Base-by-base conservation (phyloP, 1,284 basidiomycete species). In the Agroathelia rolfsii region DNA sequence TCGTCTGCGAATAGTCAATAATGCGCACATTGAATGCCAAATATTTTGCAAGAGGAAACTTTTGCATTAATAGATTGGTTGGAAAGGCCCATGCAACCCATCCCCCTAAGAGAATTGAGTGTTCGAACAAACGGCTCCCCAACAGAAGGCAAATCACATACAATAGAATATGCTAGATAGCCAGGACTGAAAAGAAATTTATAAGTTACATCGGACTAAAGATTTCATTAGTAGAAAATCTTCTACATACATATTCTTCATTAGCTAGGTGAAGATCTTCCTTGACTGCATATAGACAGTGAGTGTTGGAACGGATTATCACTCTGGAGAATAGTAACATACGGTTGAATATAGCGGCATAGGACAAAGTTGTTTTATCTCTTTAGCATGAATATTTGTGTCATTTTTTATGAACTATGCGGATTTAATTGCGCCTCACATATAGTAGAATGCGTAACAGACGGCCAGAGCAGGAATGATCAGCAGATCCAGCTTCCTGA, bases 61-160 rank as follows among this genome's bases (percentile, higher is more conserved):
- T 53, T 37, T 65, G 63, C 57, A 66, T 61, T 29, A 66, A 42
- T 19, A 66, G 32, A 43, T 66, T 66, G 8, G 62, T 59, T 0
- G 65, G 65, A 27, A 66, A 53, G 0, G 62, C 63, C 63, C 63
- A 65, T 2, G 45, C 53, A 4, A 66, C 39, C 59, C 60, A 62
- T 14, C 64, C 62, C 31, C 64, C 47, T 50, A 26, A 1, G n/a
- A n/a, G n/a, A n/a, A n/a, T n/a, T n/a, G n/a, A n/a, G n/a, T n/a
- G n/a, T n/a, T n/a, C n/a, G n/a, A n/a, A 6, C 14, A 30, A 15
- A 6, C 0, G 23, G 23, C n/a, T 7, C 24, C 10, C 24, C 21
- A 35, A 27, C 5, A 14, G n/a, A n/a, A 9, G 8, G 11, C 30
- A 19, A n/a, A 28, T 12, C 28, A 46, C 48, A 6, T 38, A 47